These are phyloP conservation scores for Microstegium vimineum DNA, from an alignment of 176 grass and related monocot species.

Conservation along the genomic window DNA sequence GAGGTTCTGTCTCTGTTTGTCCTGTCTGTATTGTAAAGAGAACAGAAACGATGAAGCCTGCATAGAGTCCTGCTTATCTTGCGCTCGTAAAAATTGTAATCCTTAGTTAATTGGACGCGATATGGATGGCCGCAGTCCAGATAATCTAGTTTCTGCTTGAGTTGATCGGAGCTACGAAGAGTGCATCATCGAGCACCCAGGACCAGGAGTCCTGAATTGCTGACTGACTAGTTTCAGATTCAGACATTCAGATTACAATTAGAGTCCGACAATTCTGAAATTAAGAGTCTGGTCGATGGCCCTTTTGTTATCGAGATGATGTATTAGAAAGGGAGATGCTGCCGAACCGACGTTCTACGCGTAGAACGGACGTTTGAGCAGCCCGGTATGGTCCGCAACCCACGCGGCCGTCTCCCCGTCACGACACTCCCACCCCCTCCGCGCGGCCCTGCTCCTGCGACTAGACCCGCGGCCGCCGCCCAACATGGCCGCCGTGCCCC, in stretches of 20 bases:
- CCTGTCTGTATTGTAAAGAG: not conserved
- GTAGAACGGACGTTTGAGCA: no score
- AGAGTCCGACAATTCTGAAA: not conserved
- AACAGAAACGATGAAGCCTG: no score
- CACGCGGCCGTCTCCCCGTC: no score
- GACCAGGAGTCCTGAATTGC: not conserved
- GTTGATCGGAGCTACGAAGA: not conserved
- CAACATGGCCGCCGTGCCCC: no score
- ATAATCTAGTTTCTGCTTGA: not conserved
- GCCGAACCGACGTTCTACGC: no score
- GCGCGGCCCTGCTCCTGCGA: no score
- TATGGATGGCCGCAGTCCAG: not conserved
- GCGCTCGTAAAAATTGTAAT: not conserved
- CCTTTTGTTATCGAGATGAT: no score
- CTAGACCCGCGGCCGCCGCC: no score
- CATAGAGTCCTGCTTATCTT: not conserved
- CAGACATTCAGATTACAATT: not conserved
- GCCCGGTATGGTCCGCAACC: no score
- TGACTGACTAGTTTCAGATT: not conserved
- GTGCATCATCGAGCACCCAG: not conserved
- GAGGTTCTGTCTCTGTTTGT: not conserved
- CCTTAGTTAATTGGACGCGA: not conserved
- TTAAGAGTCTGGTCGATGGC: no score
- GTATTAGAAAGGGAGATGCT: no score
- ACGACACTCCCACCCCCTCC: no score